Percentiles rank a stretch among this genome's conserved stretches.
Evolutionary conservation across 345 rosid genomes (phyloP).

Genomic region (Cardamine chenopodiifolia): DNA sequence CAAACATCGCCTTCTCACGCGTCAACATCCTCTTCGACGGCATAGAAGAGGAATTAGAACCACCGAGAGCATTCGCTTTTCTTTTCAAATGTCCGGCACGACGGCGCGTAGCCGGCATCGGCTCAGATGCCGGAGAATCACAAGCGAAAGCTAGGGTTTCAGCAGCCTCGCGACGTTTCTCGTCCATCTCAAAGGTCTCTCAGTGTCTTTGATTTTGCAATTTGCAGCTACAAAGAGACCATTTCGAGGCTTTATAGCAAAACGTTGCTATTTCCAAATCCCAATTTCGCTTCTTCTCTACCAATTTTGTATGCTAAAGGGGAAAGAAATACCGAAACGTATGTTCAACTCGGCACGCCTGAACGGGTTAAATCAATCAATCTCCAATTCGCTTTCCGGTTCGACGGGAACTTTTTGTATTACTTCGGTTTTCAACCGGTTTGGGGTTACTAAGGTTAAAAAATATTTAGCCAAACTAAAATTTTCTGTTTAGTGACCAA

Average conservation of each 20-base stretch:
- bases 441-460: neutral
- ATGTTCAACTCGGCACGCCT: neutral
- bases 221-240: conserved; percentile 21
- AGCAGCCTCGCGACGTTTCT: conserved; percentile 60
- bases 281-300: conserved; percentile 29
- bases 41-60: conserved; percentile 52
- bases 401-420: neutral
- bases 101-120: conserved; percentile 56
- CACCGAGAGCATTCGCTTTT: conserved; percentile 59
- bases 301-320: neutral
- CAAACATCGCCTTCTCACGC: conserved; percentile 74
- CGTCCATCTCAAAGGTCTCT: conserved; percentile 54
- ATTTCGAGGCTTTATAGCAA: conserved; percentile 9
- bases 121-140: conserved; percentile 61
- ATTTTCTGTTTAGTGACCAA: neutral
- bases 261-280: conserved; percentile 34
- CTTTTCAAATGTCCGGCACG: conserved; percentile 74
- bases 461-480: neutral
- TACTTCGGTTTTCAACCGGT: neutral
- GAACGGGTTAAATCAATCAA: conserved; percentile 16
- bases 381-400: conserved; percentile 18
- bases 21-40: conserved; percentile 69
- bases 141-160: conserved; percentile 47
- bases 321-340: neutral
- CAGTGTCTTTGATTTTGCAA: conserved; percentile 24